phyloP scores from a whole-genome alignment of 257 asterid genomes.

The Solanum microdontum region DNA sequence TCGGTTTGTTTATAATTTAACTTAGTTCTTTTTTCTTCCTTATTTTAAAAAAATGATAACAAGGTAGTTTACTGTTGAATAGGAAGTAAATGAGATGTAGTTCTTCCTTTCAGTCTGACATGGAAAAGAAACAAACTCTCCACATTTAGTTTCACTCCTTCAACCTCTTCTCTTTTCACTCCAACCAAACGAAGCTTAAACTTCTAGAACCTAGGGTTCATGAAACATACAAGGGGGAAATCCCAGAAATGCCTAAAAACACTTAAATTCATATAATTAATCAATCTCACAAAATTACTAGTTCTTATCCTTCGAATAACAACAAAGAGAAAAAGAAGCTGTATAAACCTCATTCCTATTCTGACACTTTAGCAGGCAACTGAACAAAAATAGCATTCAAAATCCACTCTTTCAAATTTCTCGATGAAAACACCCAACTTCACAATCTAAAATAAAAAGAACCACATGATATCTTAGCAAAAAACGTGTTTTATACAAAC shows the following conservation, averaged over 20 bases:
- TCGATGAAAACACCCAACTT: background rate
- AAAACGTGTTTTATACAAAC: slow-evolving; percentile 11
- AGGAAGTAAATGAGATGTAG: background rate
- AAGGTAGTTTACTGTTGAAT: background rate
- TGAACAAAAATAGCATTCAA: background rate
- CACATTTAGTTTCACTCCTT: background rate
- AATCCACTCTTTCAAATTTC: background rate
- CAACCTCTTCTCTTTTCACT: background rate
- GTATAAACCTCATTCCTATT: background rate
- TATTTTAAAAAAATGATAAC: background rate
- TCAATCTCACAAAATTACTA: background rate
- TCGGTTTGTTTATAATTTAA: background rate
- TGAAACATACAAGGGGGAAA: background rate
- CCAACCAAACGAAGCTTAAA: background rate
- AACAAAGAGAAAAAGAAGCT: background rate
- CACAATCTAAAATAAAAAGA: background rate
- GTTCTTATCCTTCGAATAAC: background rate
- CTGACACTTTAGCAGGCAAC: background rate
- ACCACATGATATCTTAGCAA: background rate
- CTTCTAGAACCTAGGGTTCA: background rate
- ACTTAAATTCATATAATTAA: background rate
- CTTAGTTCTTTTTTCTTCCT: background rate
- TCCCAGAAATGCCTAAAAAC: background rate
- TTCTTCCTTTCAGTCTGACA: background rate
- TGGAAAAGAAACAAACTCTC: background rate